Conservation (phyloP, 768 basidiomycete genomes). For the Sporobolomyces phaffii region DNA sequence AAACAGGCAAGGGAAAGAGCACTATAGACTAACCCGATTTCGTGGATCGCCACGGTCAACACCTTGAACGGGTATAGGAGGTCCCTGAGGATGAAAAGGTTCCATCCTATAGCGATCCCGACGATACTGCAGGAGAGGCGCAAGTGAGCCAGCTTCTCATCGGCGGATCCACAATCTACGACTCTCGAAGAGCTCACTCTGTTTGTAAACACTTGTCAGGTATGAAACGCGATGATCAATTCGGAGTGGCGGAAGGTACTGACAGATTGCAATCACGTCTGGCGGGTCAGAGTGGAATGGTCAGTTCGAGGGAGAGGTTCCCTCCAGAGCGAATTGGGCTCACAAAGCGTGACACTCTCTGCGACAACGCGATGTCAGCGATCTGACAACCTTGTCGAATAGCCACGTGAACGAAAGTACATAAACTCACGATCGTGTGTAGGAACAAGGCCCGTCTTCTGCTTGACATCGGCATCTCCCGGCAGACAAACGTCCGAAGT, state of each 20-base stretch:
- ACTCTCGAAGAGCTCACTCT: conserved; percentile 7
- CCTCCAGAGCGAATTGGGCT: not conserved
- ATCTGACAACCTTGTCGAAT: too few species aligned
- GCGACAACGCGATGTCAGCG: not conserved
- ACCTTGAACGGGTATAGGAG: conserved; percentile 40
- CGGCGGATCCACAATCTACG: not conserved
- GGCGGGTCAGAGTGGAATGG: too few species aligned
- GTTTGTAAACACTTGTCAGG: not conserved
- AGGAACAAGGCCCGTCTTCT: conserved; percentile 25
- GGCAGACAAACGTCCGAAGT: conserved; percentile 1
- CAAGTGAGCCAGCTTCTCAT: not conserved
- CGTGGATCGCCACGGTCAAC: conserved; percentile 32
- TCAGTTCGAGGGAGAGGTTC: too few species aligned
- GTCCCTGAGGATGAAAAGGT: conserved; percentile 36
- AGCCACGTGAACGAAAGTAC: too few species aligned
- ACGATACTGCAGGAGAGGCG: conserved; percentile 18
- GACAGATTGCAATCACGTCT: conserved; percentile 39
- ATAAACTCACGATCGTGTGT: conserved; percentile 34
- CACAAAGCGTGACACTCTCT: conserved; percentile 28
- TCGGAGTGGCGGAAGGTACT: too few species aligned
- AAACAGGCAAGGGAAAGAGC: too few species aligned
- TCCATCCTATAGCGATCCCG: conserved; percentile 38
- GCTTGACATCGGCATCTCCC: conserved; percentile 25
- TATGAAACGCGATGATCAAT: too few species aligned
- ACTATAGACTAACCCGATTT: conserved; percentile 16